phyloP scores from a whole-genome alignment of 768 basidiomycete species.

The Kwoniella pini region DNA sequence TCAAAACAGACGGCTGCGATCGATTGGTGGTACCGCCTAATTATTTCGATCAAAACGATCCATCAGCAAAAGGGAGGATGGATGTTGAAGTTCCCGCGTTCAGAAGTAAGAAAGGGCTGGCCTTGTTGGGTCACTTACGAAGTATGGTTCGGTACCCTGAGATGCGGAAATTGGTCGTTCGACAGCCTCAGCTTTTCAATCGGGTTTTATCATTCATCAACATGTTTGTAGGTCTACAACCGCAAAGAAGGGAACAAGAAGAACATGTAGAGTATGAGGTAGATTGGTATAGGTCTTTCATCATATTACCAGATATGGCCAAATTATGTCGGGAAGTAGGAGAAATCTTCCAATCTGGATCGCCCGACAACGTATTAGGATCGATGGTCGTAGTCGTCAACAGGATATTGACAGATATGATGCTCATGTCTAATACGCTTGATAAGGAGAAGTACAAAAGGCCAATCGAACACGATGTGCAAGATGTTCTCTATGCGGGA shows the following conservation, averaged over 20 bases:
- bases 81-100: slow-evolving; percentile 85
- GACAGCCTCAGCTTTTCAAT: slow-evolving; percentile 66
- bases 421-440: slow-evolving; percentile 32
- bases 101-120: slow-evolving; percentile 94
- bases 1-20: slow-evolving; percentile 12
- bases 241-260: slow-evolving; percentile 76
- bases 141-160: slow-evolving; percentile 67
- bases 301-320: slow-evolving; percentile 85
- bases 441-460: slow-evolving; percentile 27
- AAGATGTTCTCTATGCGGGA: slow-evolving; percentile 27
- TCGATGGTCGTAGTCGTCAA: slow-evolving; percentile 26
- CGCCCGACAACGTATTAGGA: slow-evolving; percentile 61
- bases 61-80: slow-evolving; percentile 54
- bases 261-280: slow-evolving; percentile 94
- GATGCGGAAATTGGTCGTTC: slow-evolving; percentile 76
- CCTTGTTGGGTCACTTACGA: slow-evolving; percentile 69
- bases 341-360: slow-evolving; percentile 70
- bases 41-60: slow-evolving; percentile 58
- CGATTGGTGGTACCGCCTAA: slow-evolving; percentile 55
- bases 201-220: slow-evolving; percentile 76
- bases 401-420: slow-evolving; percentile 37
- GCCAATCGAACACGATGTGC: slow-evolving; percentile 22
- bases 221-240: slow-evolving; percentile 90
- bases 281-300: slow-evolving; percentile 95
- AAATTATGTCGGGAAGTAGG: slow-evolving; percentile 87